These are phyloP conservation scores for Boletus pseudo-olivaceus DNA, from an alignment of 768 basidiomycete genomes.

Conservation along the genomic window DNA sequence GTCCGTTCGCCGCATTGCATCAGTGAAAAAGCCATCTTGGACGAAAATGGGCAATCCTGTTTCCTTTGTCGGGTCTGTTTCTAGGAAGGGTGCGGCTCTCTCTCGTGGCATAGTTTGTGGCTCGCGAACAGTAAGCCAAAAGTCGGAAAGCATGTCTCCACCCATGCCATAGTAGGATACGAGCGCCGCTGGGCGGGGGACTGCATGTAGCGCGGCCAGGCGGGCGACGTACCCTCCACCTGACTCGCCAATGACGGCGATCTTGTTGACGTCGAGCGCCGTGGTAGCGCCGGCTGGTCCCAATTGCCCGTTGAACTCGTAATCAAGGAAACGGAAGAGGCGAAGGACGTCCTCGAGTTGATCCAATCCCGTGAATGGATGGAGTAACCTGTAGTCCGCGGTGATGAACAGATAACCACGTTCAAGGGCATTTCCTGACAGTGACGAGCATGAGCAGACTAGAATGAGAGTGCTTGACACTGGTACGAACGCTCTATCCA, in stretches of 20 bases:
- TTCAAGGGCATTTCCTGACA: not conserved
- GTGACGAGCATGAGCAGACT: not conserved
- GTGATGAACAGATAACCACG: conserved; percentile 1
- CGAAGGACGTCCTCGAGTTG: conserved; percentile 1
- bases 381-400: conserved; percentile 1
- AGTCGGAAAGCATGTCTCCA: conserved; percentile 1
- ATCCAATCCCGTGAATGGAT: conserved; percentile 1
- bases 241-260: not conserved
- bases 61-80: not conserved
- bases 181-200: not conserved
- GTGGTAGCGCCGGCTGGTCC: not conserved
- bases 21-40: not conserved
- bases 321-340: not conserved
- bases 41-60: conserved; percentile 1
- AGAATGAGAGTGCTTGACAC: not conserved
- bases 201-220: not conserved
- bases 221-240: conserved; percentile 2
- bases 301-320: not conserved
- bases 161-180: conserved; percentile 4
- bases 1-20: not conserved
- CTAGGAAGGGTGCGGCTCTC: not conserved
- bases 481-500: conserved; percentile 2
- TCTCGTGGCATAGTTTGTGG: not conserved
- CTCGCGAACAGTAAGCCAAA: not conserved
- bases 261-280: not conserved